Evolutionary conservation across 257 asterid species (phyloP).

Genomic region (Mitragyna speciosa): DNA sequence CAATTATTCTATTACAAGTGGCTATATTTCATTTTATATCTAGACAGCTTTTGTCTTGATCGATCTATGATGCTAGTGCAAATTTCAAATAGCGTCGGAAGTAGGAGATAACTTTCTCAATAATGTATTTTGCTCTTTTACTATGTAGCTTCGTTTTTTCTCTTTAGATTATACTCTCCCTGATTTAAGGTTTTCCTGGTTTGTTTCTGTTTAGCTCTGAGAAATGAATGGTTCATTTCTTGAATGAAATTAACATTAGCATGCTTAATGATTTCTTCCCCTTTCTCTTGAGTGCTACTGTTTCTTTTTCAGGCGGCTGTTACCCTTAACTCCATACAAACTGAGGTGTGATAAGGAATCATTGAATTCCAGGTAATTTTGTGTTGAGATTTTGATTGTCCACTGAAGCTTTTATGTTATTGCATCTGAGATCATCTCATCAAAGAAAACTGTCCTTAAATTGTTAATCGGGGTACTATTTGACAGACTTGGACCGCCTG

Average conservation of each 20-base stretch:
- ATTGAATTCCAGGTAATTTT: slow-evolving; percentile 44
- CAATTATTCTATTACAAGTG: background rate
- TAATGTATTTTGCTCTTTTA: background rate
- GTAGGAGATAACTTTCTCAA: background rate
- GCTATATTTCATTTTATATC: background rate
- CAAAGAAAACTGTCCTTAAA: slow-evolving; percentile 4
- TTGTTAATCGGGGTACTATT: slow-evolving; percentile 15
- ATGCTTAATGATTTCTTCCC: slow-evolving; percentile 15
- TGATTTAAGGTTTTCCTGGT: background rate
- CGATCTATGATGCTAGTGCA: background rate
- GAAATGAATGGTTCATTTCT: background rate
- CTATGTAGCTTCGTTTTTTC: background rate
- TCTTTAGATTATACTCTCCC: background rate
- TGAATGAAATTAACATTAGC: background rate
- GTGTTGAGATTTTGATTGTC: background rate
- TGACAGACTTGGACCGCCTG: slow-evolving; percentile 95
- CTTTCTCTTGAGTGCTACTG: slow-evolving; percentile 19
- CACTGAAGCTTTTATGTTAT: background rate
- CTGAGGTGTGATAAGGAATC: slow-evolving; percentile 76
- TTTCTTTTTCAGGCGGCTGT: slow-evolving; percentile 59
- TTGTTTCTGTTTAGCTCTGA: background rate
- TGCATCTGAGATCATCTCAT: slow-evolving; percentile 6
- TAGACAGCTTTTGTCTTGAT: background rate
- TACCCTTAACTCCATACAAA: slow-evolving; percentile 60
- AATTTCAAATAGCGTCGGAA: background rate